phyloP scores from a whole-genome alignment of 176 grass and related monocot species.

The Hyparrhenia diplandra region DNA sequence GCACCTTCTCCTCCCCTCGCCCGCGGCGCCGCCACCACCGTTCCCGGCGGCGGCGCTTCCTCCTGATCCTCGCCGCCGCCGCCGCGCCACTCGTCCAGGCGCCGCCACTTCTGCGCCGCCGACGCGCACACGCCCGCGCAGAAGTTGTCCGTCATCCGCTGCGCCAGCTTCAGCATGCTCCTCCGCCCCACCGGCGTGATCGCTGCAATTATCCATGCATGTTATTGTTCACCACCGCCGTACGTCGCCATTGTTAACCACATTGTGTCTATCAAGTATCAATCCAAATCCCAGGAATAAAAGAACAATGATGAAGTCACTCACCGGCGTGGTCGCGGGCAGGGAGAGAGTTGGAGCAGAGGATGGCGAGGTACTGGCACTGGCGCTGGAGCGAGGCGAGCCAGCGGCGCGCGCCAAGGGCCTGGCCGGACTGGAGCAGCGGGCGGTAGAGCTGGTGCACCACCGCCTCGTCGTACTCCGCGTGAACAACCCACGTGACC shows the following conservation, averaged over 20 bases:
- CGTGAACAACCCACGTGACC: constrained; percentile 76
- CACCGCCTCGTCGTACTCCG: constrained; percentile 60
- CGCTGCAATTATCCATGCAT: neutral
- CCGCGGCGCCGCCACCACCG: neutral
- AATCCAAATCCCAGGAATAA: neutral
- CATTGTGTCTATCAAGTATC: neutral
- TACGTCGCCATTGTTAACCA: neutral
- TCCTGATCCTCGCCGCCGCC: neutral
- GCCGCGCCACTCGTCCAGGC: constrained; percentile 51
- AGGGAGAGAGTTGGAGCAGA: constrained; percentile 47
- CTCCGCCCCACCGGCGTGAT: constrained; percentile 46
- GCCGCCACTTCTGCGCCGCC: constrained; percentile 62
- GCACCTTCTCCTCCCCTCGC: constrained; percentile 54
- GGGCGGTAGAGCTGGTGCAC: constrained; percentile 64
- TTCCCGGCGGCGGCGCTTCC: too few relatives aligned
- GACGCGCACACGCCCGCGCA: constrained; percentile 57
- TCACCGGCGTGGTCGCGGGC: constrained; percentile 47
- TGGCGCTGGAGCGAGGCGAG: constrained; percentile 62
- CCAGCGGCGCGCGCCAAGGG: constrained; percentile 67
- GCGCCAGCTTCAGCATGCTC: constrained; percentile 75
- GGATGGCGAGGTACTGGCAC: constrained; percentile 67
- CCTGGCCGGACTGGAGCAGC: constrained; percentile 62
- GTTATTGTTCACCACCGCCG: too few relatives aligned
- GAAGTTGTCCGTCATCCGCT: constrained; percentile 71
- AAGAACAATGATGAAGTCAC: neutral